Evolutionary conservation across 331 rosid species (phyloP), one percentile per base, ranked within the genome.

Genomic region (Quercus tomentella): DNA sequence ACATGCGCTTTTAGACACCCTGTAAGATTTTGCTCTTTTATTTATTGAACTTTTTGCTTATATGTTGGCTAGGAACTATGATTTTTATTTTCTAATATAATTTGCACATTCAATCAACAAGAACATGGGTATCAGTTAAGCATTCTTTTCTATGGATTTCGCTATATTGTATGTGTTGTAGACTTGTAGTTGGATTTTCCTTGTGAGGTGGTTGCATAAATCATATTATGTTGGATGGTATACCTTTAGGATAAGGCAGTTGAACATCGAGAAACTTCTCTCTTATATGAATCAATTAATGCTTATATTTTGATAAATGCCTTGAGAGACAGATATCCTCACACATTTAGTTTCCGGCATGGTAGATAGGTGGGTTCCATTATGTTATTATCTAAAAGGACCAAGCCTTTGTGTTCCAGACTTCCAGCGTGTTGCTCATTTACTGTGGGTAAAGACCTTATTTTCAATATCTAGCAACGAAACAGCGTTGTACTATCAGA

Each of bases 1-100:
- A 84, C 91, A 4, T 95, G 97, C 88, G 92, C 96, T 79, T 95
- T 95, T 79, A 72, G 97, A 78, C 97, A 95, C 74, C 98, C 98
- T 84, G 97, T 95, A 84, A 87, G 94, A 76, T 72, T 61, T 23
- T 57, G 33, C 21, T 61, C 62, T 22, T 4, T 41, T 63, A 4
- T 69, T n/a, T 41, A 55, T 37, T 35, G 21, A 21, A 23, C 18
- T 2, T 22, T 43, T n/a, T 21, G n/a, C 58, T 7, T 71, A 23
- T 31, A 67, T 7, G 37, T 35, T 20, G 51, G 25, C 2, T 3
- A 9, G 41, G 52, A 67, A 67, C 26, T 22, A 20, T 67, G 26
- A 20, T 67, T 67, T 67, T 67, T 67, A 67, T 67, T 67, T 67
- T 25, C 28, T 4, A 9, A 67, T 35, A 20, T 67, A 2, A 35